These are phyloP conservation scores for Gamsiella multidivaricata DNA, from an alignment of 192 early-diverging fungal genomes.

Conservation along the genomic window DNA sequence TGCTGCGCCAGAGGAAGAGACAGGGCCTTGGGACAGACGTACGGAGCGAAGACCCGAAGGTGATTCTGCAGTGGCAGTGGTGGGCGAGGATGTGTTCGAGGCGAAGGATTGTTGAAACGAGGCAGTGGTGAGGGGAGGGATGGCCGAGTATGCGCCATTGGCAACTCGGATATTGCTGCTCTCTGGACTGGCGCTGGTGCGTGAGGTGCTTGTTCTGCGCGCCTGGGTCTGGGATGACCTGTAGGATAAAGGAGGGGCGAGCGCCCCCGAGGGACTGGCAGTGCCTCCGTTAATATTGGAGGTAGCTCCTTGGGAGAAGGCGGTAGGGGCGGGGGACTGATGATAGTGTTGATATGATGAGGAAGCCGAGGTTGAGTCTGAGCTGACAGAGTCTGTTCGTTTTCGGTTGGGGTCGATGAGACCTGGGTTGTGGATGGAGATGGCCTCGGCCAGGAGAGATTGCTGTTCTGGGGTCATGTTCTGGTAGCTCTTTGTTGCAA, in stretches of 20 bases:
- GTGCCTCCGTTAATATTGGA: conserved; percentile 3
- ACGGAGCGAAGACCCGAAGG: conserved; percentile 10
- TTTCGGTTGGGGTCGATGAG: conserved; percentile 18
- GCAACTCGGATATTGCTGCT: conserved; percentile 11
- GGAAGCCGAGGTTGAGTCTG: neutral
- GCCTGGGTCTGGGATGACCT: conserved; percentile 28
- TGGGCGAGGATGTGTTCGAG: conserved; percentile 21
- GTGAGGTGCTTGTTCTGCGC: conserved; percentile 24
- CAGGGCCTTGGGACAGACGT: conserved; percentile 3
- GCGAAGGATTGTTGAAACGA: conserved; percentile 3
- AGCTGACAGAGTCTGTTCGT: conserved; percentile 29
- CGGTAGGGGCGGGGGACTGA: neutral
- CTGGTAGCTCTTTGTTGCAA: conserved; percentile 17
- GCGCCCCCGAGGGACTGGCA: neutral
- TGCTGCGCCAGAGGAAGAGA: neutral
- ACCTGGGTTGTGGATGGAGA: conserved; percentile 39
- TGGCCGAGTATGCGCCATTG: conserved; percentile 10
- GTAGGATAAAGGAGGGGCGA: conserved; percentile 26
- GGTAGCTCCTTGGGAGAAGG: conserved; percentile 6
- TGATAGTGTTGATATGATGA: neutral
- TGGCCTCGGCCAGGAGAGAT: conserved; percentile 49
- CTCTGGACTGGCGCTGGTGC: neutral
- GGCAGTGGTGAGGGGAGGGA: conserved; percentile 22
- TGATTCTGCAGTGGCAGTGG: conserved; percentile 20
- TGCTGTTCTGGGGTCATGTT: conserved; percentile 54